Conservation (phyloP, 1,139 yeast species). For the Sugiyamaella castrensis region DNA sequence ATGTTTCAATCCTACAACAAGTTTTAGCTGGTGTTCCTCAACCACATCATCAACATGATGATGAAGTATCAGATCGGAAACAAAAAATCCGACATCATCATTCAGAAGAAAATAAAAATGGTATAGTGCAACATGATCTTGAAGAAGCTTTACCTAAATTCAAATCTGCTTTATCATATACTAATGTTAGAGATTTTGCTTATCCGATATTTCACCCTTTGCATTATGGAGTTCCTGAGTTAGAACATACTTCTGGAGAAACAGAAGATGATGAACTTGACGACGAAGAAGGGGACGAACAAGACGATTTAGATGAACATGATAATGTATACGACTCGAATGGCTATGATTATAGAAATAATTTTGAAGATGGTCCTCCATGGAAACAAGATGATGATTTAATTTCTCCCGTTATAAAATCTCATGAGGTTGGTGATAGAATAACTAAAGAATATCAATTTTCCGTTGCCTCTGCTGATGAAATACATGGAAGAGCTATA, state of each 20-base stretch:
- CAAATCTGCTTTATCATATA: conserved; percentile 30
- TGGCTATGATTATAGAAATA: conserved; percentile 19
- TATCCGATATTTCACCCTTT: conserved; percentile 64
- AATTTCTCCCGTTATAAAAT: conserved; percentile 28
- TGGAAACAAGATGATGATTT: conserved; percentile 36
- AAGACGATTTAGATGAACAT: conserved; percentile 25
- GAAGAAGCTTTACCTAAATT: conserved; percentile 11
- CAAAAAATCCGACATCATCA: background rate
- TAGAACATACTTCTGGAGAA: conserved; percentile 20
- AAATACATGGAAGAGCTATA: conserved; percentile 60
- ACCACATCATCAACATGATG: background rate
- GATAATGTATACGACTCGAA: conserved; percentile 18
- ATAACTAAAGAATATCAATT: conserved; percentile 35
- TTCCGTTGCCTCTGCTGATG: conserved; percentile 39
- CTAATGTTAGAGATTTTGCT: conserved; percentile 73
- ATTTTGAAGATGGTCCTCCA: conserved; percentile 36
- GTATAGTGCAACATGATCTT: conserved; percentile 6
- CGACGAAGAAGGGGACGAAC: conserved; percentile 20
- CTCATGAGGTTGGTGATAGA: conserved; percentile 32
- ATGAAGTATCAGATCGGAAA: background rate
- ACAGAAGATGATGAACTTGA: conserved; percentile 24
- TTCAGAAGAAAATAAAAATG: background rate
- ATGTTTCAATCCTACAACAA: conserved; percentile 6
- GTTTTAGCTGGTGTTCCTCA: conserved; percentile 5
- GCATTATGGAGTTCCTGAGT: conserved; percentile 50